phyloP scores from a whole-genome alignment of 225 moss, liverwort and hornwort genomes.

The Sphagnum contortum region DNA sequence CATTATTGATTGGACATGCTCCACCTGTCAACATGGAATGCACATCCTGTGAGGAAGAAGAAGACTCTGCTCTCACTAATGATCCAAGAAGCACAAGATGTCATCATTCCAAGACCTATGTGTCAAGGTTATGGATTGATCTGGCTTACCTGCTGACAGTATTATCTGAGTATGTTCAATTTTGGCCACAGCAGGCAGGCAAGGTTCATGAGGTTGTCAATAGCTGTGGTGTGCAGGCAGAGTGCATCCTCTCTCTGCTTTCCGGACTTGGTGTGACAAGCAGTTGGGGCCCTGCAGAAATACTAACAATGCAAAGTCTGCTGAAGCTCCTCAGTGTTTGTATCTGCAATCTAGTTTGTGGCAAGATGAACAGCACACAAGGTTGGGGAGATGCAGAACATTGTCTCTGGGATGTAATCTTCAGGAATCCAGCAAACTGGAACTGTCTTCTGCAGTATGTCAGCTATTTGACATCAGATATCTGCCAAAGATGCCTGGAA shows the following conservation, averaged over 20 bases:
- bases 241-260: constrained; percentile 37
- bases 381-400: constrained; percentile 32
- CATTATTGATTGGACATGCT: background rate
- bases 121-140: constrained; percentile 16
- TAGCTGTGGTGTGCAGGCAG: constrained; percentile 38
- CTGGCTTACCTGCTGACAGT: constrained; percentile 9
- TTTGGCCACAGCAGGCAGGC: constrained; percentile 13
- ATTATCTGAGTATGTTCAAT: constrained; percentile 19
- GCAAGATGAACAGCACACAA: constrained; percentile 1
- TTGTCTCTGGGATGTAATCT: constrained; percentile 50
- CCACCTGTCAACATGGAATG: background rate
- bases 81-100: no score
- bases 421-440: constrained; percentile 58
- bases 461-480: constrained; percentile 43
- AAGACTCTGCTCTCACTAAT: background rate
- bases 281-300: constrained; percentile 53
- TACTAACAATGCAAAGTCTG: constrained; percentile 54
- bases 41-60: background rate
- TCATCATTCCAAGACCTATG: constrained; percentile 1
- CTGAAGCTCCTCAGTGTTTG: constrained; percentile 43
- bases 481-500: constrained; percentile 53
- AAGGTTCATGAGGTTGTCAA: constrained; percentile 23
- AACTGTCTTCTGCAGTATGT: constrained; percentile 64
- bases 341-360: constrained; percentile 24
- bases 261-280: constrained; percentile 24